Evolutionary conservation across 2,329 filamentous ascomycete species (phyloP).

Genomic region (Microcyclosporella mali): DNA sequence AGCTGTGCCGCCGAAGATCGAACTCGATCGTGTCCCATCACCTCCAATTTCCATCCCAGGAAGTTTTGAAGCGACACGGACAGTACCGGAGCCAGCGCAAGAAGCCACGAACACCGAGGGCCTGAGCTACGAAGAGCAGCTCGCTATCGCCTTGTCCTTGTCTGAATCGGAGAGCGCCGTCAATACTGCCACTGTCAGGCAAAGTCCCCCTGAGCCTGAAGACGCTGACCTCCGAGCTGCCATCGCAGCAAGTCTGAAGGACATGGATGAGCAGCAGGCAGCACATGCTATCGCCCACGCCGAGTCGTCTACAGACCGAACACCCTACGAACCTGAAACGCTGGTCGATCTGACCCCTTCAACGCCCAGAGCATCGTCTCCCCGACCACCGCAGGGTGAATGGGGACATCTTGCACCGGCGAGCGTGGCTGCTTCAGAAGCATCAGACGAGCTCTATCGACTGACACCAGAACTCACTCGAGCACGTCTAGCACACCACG

Average conservation of each 20-base stretch:
- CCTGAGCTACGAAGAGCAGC: conserved; percentile 33
- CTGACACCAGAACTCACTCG: conserved; percentile 30
- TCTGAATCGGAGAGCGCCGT: conserved; percentile 30
- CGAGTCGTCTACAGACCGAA: conserved; percentile 14
- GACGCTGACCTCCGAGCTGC: conserved; percentile 26
- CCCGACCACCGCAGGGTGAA: conserved; percentile 7
- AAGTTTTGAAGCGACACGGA: conserved; percentile 9
- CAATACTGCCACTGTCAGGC: conserved; percentile 18
- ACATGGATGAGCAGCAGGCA: conserved; percentile 24
- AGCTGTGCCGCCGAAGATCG: conserved; percentile 38
- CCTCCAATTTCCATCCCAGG: conserved; percentile 19
- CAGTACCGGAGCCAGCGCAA: conserved; percentile 8
- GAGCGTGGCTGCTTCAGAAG: conserved; percentile 11
- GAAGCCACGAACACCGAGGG: conserved; percentile 16
- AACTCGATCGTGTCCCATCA: conserved; percentile 24
- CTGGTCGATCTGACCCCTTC: conserved; percentile 26
- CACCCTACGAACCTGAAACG: conserved; percentile 11
- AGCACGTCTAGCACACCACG: conserved; percentile 25
- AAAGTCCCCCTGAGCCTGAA: conserved; percentile 22
- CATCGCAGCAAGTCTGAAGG: conserved; percentile 31
- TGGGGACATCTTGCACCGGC: conserved; percentile 15
- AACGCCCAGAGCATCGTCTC: conserved; percentile 14
- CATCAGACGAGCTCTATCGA: conserved; percentile 28
- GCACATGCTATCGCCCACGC: conserved; percentile 17
- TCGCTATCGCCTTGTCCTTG: conserved; percentile 32